Percentiles rank a stretch among this genome's conserved stretches.
Evolutionary conservation across 2,329 filamentous ascomycete species (phyloP).

Genomic region (Exophiala phaeomuriformis): DNA sequence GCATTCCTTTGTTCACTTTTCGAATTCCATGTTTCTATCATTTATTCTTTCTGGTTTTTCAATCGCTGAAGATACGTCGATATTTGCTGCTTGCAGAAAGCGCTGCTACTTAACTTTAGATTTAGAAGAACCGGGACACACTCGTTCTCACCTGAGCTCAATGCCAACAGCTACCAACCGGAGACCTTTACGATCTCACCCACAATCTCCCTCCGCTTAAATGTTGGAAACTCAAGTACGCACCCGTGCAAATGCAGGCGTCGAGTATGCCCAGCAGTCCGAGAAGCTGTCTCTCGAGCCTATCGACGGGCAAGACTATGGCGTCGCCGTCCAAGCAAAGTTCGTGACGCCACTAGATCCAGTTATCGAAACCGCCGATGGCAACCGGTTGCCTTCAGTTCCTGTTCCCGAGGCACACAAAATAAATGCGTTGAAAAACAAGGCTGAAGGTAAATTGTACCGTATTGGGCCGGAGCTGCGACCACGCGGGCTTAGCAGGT

Average conservation of each 20-base stretch:
- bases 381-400: conserved; percentile 59
- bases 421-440: conserved; percentile 47
- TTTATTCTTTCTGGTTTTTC: background rate
- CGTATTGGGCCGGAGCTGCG: conserved; percentile 1
- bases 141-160: background rate
- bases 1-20: background rate
- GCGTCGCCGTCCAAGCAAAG: conserved; percentile 28
- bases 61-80: background rate
- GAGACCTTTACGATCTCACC: background rate
- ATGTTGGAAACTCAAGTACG: conserved; percentile 23
- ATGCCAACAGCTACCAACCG: conserved; percentile 8
- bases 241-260: conserved; percentile 16
- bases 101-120: background rate
- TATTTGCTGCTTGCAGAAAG: background rate
- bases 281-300: conserved; percentile 28
- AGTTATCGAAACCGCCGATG: conserved; percentile 61
- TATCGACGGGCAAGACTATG: conserved; percentile 6
- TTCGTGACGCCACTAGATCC: conserved; percentile 62
- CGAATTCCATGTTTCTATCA: background rate
- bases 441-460: conserved; percentile 18
- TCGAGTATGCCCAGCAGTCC: conserved; percentile 26
- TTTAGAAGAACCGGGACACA: background rate
- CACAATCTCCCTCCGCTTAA: background rate
- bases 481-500: conserved; percentile 16
- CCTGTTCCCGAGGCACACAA: conserved; percentile 63